Conservation (phyloP, 345 rosid genomes). For the Pugionium cornutum region DNA sequence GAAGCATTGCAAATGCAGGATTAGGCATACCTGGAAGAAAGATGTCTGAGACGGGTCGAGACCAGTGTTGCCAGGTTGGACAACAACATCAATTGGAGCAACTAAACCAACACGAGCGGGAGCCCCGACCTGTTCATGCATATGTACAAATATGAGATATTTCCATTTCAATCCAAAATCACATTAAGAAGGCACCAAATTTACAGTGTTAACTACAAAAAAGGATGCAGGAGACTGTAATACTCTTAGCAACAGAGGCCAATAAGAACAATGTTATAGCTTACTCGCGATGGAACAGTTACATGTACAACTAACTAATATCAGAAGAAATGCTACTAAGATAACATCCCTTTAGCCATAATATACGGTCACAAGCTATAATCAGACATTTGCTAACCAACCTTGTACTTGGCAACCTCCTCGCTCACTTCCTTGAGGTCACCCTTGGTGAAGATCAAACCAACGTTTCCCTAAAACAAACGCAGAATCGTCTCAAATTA, state of each 20-base stretch:
- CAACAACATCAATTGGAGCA: slow-evolving; percentile 95
- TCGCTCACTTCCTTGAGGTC: slow-evolving; percentile 92
- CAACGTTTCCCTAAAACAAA: slow-evolving; percentile 69
- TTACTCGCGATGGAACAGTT: neutral
- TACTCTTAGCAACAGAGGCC: neutral
- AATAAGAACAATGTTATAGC: no score
- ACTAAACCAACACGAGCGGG: slow-evolving; percentile 99
- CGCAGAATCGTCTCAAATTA: neutral
- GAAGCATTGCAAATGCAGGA: neutral
- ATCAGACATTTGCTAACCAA: slow-evolving; percentile 10
- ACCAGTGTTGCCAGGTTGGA: slow-evolving; percentile 97
- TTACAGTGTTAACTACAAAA: neutral
- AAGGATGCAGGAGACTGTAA: neutral
- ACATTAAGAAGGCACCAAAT: neutral
- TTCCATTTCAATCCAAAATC: neutral
- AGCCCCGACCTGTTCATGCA: slow-evolving; percentile 75
- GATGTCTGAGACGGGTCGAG: slow-evolving; percentile 98
- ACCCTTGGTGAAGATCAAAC: slow-evolving; percentile 86
- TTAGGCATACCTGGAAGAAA: slow-evolving; percentile 76
- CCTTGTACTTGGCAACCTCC: slow-evolving; percentile 94
- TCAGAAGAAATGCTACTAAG: neutral
- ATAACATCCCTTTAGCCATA: neutral
- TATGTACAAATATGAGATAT: neutral
- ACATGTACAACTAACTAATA: neutral
- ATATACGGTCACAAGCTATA: neutral